These are phyloP conservation scores for Candida nemodendra DNA, from an alignment of 805 yeast genomes.

Conservation along the genomic window DNA sequence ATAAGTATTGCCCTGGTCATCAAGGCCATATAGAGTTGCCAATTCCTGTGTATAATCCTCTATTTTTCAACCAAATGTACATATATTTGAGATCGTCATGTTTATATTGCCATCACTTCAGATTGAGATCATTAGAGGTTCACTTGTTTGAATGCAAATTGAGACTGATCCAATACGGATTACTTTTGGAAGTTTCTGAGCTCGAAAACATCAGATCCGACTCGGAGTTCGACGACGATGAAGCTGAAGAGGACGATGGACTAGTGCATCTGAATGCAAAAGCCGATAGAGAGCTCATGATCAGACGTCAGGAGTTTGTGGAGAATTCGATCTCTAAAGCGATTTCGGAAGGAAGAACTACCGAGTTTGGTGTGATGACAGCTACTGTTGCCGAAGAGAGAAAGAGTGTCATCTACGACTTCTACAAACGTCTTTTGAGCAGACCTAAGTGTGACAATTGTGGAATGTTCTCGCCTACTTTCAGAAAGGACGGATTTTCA, in stretches of 20 bases:
- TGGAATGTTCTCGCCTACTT: slow-evolving; percentile 90
- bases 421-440: slow-evolving; percentile 67
- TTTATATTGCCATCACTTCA: slow-evolving; percentile 86
- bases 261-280: slow-evolving; percentile 22
- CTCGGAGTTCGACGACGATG: slow-evolving; percentile 41
- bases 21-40: slow-evolving; percentile 98
- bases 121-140: slow-evolving; percentile 63
- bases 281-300: slow-evolving; percentile 43
- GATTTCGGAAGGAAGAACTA: slow-evolving; percentile 69
- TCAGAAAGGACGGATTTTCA: slow-evolving; percentile 91
- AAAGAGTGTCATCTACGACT: slow-evolving; percentile 65
- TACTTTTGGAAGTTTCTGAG: slow-evolving; percentile 72
- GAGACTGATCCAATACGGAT: slow-evolving; percentile 81
- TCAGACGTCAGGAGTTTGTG: slow-evolving; percentile 68
- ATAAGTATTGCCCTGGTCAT: slow-evolving; percentile 95
- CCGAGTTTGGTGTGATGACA: slow-evolving; percentile 67
- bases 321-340: slow-evolving; percentile 70
- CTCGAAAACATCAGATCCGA: slow-evolving; percentile 60
- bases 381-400: slow-evolving; percentile 88
- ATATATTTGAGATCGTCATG: slow-evolving; percentile 81
- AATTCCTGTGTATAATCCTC: slow-evolving; percentile 90
- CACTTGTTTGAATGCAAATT: slow-evolving; percentile 79
- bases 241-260: slow-evolving; percentile 45
- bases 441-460: slow-evolving; percentile 94
- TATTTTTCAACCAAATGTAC: slow-evolving; percentile 90